Evolutionary conservation across 2,329 filamentous ascomycete genomes (phyloP), one percentile per base, ranked within the genome.

Genomic region (Fusarium graminum): DNA sequence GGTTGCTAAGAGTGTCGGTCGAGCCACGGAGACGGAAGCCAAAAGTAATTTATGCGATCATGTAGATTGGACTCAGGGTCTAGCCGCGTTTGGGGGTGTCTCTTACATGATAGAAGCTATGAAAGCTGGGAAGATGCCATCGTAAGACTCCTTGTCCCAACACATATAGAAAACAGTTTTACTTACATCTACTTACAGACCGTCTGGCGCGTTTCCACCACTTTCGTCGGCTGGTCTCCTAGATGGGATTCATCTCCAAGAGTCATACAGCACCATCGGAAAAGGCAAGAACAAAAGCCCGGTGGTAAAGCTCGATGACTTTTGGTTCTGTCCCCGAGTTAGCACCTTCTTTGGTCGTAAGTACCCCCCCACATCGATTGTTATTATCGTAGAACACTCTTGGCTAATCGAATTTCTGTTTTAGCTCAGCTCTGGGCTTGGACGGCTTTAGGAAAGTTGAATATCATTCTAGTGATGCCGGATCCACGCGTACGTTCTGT

Each of bases 341-440:
- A 59, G 53, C 26, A 51, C 50, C 26, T 34, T 36, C 13, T 59
- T 59, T 16, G 56, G 52, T 0, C 52, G 52, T 51, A 39, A 50
- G 56, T 58, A 2, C 7, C 2, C n/a, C n/a, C 6, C 16, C 6
- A 4, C 34, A 36, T 34, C 32, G 4, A n/a, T n/a, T 28, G n/a
- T 1, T 2, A 4, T 26, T 3, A 4, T 28, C 1, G 5, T 9
- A 1, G 6, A n/a, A 3, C 2, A 4, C 34, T 6, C 6, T 7
- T 10, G 3, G 17, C 19, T 43, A 2, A 51, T 7, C 7, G 0
- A 1, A 10, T 14, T 7, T 17, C 4, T 13, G 3, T 7, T 6
- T 4, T 16, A 59, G 56, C 56, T 26, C 56, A 59, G 42, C 38
- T 38, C 10, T 59, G 52, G 56, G 42, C 38, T 8, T 59, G 52